phyloP scores from a whole-genome alignment of 495 filamentous ascomycete genomes.

The Hyaloscypha bicolor region DNA sequence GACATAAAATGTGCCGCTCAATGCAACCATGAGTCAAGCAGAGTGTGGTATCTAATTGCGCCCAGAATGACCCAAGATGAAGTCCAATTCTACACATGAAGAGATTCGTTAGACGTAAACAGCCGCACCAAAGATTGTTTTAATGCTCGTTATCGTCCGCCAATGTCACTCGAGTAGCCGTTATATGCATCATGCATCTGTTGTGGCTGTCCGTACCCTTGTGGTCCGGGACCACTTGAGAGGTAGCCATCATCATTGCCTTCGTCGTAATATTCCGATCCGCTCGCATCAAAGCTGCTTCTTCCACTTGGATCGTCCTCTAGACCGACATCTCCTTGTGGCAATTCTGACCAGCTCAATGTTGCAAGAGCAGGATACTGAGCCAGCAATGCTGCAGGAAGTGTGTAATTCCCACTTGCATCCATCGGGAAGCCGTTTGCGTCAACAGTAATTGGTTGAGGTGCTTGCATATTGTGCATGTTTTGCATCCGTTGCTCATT shows the following conservation, averaged over 20 bases:
- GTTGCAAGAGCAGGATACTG: conserved; percentile 84
- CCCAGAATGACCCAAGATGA: conserved; percentile 5
- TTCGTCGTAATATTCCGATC: conserved; percentile 61
- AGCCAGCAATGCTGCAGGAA: conserved; percentile 84
- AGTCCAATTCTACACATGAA: background rate
- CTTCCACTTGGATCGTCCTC: conserved; percentile 75
- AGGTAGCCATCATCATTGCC: conserved; percentile 61
- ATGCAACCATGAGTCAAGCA: conserved; percentile 14
- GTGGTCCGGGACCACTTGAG: conserved; percentile 49
- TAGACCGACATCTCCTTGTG: conserved; percentile 30
- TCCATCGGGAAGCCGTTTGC: conserved; percentile 51
- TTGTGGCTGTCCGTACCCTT: conserved; percentile 37
- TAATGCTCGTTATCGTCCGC: conserved; percentile 34
- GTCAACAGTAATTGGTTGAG: conserved; percentile 50
- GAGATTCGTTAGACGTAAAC: background rate
- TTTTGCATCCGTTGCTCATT: conserved; percentile 67
- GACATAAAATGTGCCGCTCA: conserved; percentile 12
- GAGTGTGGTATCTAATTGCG: conserved; percentile 33
- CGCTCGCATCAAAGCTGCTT: conserved; percentile 89
- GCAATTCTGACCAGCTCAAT: conserved; percentile 33
- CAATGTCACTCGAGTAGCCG: conserved; percentile 54
- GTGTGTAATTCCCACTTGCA: conserved; percentile 59
- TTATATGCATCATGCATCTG: conserved; percentile 46
- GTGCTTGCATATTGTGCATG: conserved; percentile 49
- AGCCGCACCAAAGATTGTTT: background rate